Percentiles rank a stretch among this genome's conserved stretches.
Conservation (phyloP, 2,329 filamentous ascomycete species). For the Zalaria sp. region DNA sequence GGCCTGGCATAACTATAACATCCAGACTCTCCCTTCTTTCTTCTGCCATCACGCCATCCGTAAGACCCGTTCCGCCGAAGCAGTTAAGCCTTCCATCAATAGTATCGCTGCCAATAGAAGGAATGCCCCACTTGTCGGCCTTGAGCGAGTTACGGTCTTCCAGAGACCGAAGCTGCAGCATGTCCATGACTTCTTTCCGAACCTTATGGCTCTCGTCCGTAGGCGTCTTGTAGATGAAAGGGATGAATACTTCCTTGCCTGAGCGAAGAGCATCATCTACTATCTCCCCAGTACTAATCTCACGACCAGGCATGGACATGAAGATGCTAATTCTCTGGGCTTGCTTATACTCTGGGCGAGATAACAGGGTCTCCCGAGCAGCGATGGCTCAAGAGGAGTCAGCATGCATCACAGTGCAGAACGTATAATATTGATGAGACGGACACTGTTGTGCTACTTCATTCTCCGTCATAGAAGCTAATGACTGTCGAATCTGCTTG, state of each 20-base stretch:
- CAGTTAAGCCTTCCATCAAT: conserved; percentile 56
- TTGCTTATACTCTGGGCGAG: conserved; percentile 58
- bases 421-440: conserved; percentile 16
- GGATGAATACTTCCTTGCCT: conserved; percentile 82
- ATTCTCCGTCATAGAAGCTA: conserved; percentile 48
- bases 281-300: conserved; percentile 72
- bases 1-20: conserved; percentile 79
- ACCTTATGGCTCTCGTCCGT: not conserved
- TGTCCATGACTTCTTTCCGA: conserved; percentile 61
- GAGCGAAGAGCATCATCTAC: conserved; percentile 63
- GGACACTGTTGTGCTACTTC: conserved; percentile 57
- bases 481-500: conserved; percentile 50
- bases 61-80: conserved; percentile 47
- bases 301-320: conserved; percentile 78
- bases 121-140: conserved; percentile 85
- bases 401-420: conserved; percentile 1
- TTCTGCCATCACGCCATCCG: conserved; percentile 10
- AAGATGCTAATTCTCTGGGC: conserved; percentile 73
- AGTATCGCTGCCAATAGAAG: conserved; percentile 57
- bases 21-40: conserved; percentile 44
- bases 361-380: conserved; percentile 50
- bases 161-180: conserved; percentile 64
- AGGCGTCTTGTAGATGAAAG: conserved; percentile 61
- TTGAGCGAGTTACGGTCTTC: conserved; percentile 65
- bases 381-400: conserved; percentile 38